Base-by-base conservation (phyloP, 2,329 filamentous ascomycete species). In the Epichloe aotearoae region DNA sequence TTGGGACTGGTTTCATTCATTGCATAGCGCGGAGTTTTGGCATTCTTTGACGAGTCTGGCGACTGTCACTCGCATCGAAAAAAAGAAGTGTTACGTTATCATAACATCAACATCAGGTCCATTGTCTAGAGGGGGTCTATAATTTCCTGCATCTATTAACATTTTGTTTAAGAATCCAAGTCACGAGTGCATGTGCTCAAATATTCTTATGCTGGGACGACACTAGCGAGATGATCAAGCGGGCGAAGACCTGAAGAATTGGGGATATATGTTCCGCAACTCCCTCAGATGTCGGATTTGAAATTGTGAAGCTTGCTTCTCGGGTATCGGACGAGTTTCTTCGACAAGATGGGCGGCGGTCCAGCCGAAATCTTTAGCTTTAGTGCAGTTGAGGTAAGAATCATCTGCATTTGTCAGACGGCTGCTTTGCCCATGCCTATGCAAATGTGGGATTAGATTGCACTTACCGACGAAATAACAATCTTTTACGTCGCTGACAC, bases 381-480 rank as follows among this genome's bases (percentile, higher is more conserved):
- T 82, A 56, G 74, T 77, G 64, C 87, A 94, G 63, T 98, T 98
- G 55, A 83, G 67, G 52, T 80, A 81, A 0, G 89, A 95, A 64
- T 98, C 93, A 63, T 98, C 93, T 88, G 44, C 15, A 15, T 12
- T 39, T 17, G 15, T 52, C 36, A 50, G 54, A 50, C 12, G 41
- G 45, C 52, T 36, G 4, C 12, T 14, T n/a, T 15, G 26, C 5
- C 15, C 30, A 15, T 19, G 20, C 11, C 15, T 20, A 42, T 4
- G 2, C 8, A 5, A 4, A 8, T 3, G 3, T 11, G n/a, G 20
- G 17, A 15, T 44, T 10, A 14, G 8, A 12, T 33, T 49, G 23
- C 20, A 73, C 86, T 62, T 71, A 93, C 88, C 89, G 58, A 98
- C 88, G 66, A 96, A 98, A 64, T 85, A 98, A 67, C 91, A 97